Evolutionary conservation across 257 asterid genomes (phyloP).

Genomic region (Salvia rosmarinus): DNA sequence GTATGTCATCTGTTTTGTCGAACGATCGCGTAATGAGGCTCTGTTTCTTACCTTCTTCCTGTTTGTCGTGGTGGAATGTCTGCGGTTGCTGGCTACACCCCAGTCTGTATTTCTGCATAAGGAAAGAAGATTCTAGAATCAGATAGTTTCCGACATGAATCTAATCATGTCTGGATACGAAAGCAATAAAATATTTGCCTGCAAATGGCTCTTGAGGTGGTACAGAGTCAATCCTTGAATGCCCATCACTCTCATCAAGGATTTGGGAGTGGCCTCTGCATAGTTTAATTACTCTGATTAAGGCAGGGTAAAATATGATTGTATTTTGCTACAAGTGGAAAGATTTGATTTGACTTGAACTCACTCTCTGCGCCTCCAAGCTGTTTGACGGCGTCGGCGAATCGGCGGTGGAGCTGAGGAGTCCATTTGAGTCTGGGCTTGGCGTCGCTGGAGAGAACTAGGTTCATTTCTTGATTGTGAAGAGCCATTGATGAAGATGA

Average conservation of each 20-base stretch:
- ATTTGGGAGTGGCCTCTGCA: conserved; percentile 96
- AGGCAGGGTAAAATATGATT: neutral
- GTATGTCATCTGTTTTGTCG: too few relatives aligned
- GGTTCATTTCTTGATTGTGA: conserved; percentile 54
- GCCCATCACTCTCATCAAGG: conserved; percentile 93
- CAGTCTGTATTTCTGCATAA: conserved; percentile 77
- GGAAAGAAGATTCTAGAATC: conserved; percentile 19
- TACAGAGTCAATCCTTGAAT: conserved; percentile 86
- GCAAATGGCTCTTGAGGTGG: conserved; percentile 97
- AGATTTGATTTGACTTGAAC: conserved; percentile 26
- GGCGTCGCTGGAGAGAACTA: conserved; percentile 81
- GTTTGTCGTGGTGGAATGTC: conserved; percentile 42
- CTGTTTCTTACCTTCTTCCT: conserved; percentile 56
- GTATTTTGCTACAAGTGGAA: too few relatives aligned
- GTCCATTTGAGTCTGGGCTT: conserved; percentile 96
- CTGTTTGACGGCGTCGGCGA: conserved; percentile 67
- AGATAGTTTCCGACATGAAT: neutral
- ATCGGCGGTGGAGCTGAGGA: conserved; percentile 74
- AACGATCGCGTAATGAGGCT: neutral
- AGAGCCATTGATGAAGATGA: conserved; percentile 52
- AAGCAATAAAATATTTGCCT: conserved; percentile 45
- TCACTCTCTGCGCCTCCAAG: conserved; percentile 91
- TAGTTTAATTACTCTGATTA: too few relatives aligned
- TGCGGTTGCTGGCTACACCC: conserved; percentile 73
- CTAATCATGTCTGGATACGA: neutral